Evolutionary conservation across 2,329 filamentous ascomycete genomes (phyloP).

Genomic region (Fusarium paranaense): DNA sequence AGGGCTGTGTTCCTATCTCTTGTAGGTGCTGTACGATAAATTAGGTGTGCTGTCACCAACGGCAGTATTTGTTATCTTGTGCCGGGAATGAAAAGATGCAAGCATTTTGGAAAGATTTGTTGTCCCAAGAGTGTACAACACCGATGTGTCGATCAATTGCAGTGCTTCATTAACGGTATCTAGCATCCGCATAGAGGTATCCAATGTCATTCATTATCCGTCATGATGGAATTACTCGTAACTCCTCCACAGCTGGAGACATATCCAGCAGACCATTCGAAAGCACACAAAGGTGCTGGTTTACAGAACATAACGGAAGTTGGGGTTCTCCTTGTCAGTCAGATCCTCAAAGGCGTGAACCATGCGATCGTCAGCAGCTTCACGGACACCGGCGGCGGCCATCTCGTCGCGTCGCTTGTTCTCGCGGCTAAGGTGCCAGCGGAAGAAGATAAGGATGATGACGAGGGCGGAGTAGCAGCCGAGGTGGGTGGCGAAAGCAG

Average conservation of each 20-base stretch:
- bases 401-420: conserved; percentile 69
- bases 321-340: conserved; percentile 71
- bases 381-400: conserved; percentile 53
- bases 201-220: background rate
- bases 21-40: background rate
- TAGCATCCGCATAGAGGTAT: background rate
- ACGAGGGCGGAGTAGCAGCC: conserved; percentile 75
- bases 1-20: background rate
- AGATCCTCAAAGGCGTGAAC: conserved; percentile 71
- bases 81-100: background rate
- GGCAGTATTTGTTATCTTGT: background rate
- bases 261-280: background rate
- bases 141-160: background rate
- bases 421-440: conserved; percentile 67
- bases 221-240: background rate
- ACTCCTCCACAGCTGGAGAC: background rate
- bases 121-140: background rate
- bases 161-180: background rate
- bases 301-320: conserved; percentile 65
- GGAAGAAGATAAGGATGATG: conserved; percentile 65
- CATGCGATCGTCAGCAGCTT: conserved; percentile 49
- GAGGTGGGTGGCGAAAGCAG: conserved; percentile 76
- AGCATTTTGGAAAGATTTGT: background rate
- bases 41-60: background rate
- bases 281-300: background rate